phyloP scores from a whole-genome alignment of 805 yeast species.

The Sugiyamaella qingdaonensis region DNA sequence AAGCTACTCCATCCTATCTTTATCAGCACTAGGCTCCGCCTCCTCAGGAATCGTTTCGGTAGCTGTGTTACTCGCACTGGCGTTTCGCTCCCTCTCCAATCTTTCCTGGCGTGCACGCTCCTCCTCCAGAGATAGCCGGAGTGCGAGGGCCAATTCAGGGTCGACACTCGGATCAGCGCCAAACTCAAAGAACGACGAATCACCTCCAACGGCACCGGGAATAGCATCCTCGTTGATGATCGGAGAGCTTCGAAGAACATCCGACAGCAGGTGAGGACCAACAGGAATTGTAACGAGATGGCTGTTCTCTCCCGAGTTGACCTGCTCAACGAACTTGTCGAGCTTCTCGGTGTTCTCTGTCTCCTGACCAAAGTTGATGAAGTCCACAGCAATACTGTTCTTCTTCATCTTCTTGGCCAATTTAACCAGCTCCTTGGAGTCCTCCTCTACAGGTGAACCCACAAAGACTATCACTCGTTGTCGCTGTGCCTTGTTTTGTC shows the following conservation, averaged over 20 bases:
- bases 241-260: slow-evolving; percentile 71
- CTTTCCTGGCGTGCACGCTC: slow-evolving; percentile 89
- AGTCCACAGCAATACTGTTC: slow-evolving; percentile 84
- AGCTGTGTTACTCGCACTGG: slow-evolving; percentile 5
- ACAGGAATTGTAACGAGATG: slow-evolving; percentile 86
- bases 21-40: background rate
- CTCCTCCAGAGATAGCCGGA: slow-evolving; percentile 90
- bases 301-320: slow-evolving; percentile 56
- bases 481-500: slow-evolving; percentile 88
- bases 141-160: slow-evolving; percentile 94
- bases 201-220: slow-evolving; percentile 39
- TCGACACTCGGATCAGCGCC: slow-evolving; percentile 82
- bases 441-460: slow-evolving; percentile 75
- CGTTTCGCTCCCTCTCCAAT: slow-evolving; percentile 23
- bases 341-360: slow-evolving; percentile 68
- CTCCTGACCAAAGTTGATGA: slow-evolving; percentile 90
- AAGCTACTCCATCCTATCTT: background rate
- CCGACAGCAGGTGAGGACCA: slow-evolving; percentile 79
- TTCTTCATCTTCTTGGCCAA: slow-evolving; percentile 91
- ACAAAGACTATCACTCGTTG: slow-evolving; percentile 88
- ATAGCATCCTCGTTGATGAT: slow-evolving; percentile 63
- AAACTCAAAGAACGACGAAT: slow-evolving; percentile 45
- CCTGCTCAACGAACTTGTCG: slow-evolving; percentile 70
- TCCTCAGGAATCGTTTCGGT: slow-evolving; percentile 12
- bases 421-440: slow-evolving; percentile 66